Evolutionary conservation across 306 rosid species (phyloP), one percentile per base, ranked within the genome.

Genomic region (Corylus avellana): DNA sequence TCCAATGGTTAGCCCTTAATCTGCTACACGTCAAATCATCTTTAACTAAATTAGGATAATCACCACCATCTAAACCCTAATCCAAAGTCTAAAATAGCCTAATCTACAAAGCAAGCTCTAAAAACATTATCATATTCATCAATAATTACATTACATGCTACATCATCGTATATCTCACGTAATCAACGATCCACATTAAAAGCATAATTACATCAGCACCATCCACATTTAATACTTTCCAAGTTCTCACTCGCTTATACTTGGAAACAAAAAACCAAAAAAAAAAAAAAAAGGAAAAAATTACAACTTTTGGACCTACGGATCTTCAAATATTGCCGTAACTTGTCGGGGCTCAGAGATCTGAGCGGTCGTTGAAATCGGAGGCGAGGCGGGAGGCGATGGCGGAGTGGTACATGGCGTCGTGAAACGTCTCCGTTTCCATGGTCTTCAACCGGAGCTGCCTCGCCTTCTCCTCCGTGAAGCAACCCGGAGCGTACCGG

Each of bases 381-480:
- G 93, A 82, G 73, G 98, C 98, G 70, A 94, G 97, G 20, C 98
- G 82, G 63, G 91, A 85, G 62, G 98, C 98, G 86, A 94, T 94
- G 16, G 98, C 94, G 22, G 97, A 92, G 90, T 92, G 97, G 64
- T 94, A 94, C 98, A 94, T 94, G 37, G 82, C 90, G 79, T 92
- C 97, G 73, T 92, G 98, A 83, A 87, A 92, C 42, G 97, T 20
- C 61, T 88, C 89, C 16, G 88, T 79, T 2, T 85, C 93, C 51
- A 14, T 81, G 25, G 90, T 88, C 93, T 85, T 87, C 81, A 87
- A 20, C 73, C 98, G 92, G 75, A 94, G 92, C 81, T 82, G 90
- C 86, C 72, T 89, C 68, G 98, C 98, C 86, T 94, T 94, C 84
- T 92, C 97, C 84, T 84, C 93, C 35, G 98, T 94, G 73, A 94